Evolutionary conservation across 805 yeast genomes (phyloP), one percentile per base, ranked within the genome.

Genomic region (Hanseniaspora thailandica): DNA sequence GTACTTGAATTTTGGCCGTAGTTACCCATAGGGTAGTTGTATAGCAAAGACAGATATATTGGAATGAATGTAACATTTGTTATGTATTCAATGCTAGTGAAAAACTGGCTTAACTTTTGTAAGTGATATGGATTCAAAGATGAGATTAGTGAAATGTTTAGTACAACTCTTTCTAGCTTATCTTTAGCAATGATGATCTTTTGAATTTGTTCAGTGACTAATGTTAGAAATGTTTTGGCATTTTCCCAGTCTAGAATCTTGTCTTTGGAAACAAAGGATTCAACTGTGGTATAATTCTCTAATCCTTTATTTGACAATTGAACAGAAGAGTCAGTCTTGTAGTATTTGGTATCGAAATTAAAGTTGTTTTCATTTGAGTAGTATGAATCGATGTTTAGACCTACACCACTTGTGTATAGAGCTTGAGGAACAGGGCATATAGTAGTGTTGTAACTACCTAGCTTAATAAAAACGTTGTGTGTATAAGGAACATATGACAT

Each of bases 11-110:
- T 43, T 40, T 43, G 36, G 19, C 46, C 46, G 12, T 50, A 50
- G n/a, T 50, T 50, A 5, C 54, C 54, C 54, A 50, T 50, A 9
- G 54, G 54, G 20, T 34, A 50, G 17, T 50, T 50, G 43, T 50
- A 50, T 19, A 50, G 23, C 30, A 50, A 43, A 9, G 47, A 25
- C 12, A 50, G n/a, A 15, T 50, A 50, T 4, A 43, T 33, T 4
- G 54, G 54, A 26, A 50, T 33, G 25, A 50, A 43, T n/a, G 19
- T 50, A 4, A 50, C 47, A 9, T 34, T 45, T 17, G 20, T 26
- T 5, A 50, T 22, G 9, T 19, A 25, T 8, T 39, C 28, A 10
- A 13, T 3, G 5, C 28, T 20, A 23, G n/a, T 41, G 3, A 50
- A 33, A 7, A 50, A 3, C n/a, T 19, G 17, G n/a, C 23, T 23